Evolutionary conservation across 352 stramenopile species (phyloP).

Genomic region (Globisporangium cystogenes): DNA sequence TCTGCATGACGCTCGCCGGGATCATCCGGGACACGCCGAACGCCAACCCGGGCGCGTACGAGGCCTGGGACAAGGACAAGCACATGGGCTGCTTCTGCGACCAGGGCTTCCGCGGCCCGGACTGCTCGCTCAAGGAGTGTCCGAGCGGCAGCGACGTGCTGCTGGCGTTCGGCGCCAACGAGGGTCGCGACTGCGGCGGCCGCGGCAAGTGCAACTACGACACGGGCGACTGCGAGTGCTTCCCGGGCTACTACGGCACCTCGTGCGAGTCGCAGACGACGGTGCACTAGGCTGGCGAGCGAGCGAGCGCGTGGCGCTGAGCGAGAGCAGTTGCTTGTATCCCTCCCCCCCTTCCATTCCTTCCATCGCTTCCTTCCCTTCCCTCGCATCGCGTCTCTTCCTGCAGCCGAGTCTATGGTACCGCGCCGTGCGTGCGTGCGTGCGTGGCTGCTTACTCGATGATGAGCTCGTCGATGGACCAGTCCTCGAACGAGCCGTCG

Average conservation of each 20-base stretch:
- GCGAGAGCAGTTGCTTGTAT: no score
- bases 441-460: slow-evolving; percentile 83
- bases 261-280: slow-evolving; percentile 83
- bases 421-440: background rate
- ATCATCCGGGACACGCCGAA: slow-evolving; percentile 46
- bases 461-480: slow-evolving; percentile 98
- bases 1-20: slow-evolving; percentile 90
- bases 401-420: slow-evolving; percentile 3
- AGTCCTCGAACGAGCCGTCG: slow-evolving; percentile 99
- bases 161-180: slow-evolving; percentile 57
- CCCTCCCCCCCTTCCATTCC: no score
- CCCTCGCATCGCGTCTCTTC: no score
- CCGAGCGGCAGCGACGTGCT: slow-evolving; percentile 90
- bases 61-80: slow-evolving; percentile 90
- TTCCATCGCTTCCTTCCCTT: no score
- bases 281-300: slow-evolving; percentile 45
- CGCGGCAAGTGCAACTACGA: slow-evolving; percentile 95
- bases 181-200: slow-evolving; percentile 90
- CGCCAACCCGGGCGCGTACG: slow-evolving; percentile 22
- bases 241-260: slow-evolving; percentile 93
- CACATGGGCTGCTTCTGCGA: slow-evolving; percentile 95
- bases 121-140: slow-evolving; percentile 95
- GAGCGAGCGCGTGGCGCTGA: no score
- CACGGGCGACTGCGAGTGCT: slow-evolving; percentile 92
- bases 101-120: slow-evolving; percentile 90